These are phyloP conservation scores for Saturnispora besseyi DNA, from an alignment of 805 yeast species.

Conservation along the genomic window DNA sequence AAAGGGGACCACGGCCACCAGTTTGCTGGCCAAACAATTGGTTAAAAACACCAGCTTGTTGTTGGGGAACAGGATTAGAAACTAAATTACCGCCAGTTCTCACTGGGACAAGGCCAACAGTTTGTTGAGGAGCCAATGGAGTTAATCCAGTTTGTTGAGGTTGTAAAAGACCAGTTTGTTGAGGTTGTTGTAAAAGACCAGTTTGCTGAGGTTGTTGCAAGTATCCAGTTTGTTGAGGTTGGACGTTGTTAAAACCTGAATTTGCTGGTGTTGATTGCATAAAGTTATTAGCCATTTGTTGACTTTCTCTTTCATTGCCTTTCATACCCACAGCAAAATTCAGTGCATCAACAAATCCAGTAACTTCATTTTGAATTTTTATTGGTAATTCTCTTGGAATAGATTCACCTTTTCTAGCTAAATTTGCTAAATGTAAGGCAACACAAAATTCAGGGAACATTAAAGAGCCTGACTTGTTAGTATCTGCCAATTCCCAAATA, in stretches of 20 bases:
- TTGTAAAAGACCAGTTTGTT: slow-evolving; percentile 26
- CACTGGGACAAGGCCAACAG: slow-evolving; percentile 16
- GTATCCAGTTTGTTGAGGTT: slow-evolving; percentile 24
- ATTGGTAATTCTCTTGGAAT: slow-evolving; percentile 68
- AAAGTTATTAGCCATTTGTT: slow-evolving; percentile 7
- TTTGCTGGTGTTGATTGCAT: slow-evolving; percentile 4
- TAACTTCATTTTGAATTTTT: slow-evolving; percentile 72
- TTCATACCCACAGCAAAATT: slow-evolving; percentile 59
- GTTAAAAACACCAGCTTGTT: slow-evolving; percentile 48
- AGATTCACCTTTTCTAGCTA: slow-evolving; percentile 67
- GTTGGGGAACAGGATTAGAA: slow-evolving; percentile 31
- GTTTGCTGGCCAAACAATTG: slow-evolving; percentile 16
- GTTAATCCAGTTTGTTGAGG: slow-evolving; percentile 43
- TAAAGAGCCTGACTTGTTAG: slow-evolving; percentile 74
- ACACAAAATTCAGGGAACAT: slow-evolving; percentile 92
- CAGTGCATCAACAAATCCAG: slow-evolving; percentile 83
- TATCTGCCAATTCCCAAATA: slow-evolving; percentile 89
- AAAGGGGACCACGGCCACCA: neutral
- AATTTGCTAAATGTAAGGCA: slow-evolving; percentile 78
- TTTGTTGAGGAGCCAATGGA: slow-evolving; percentile 20
- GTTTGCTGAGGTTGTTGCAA: slow-evolving; percentile 26
- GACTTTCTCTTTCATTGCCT: slow-evolving; percentile 5
- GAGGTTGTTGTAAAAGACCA: slow-evolving; percentile 19
- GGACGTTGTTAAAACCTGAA: slow-evolving; percentile 2
- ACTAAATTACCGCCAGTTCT: slow-evolving; percentile 18